Percentiles rank a stretch among this genome's conserved stretches.
phyloP scores from a whole-genome alignment of 306 rosid species.

The Castanea mollissima region DNA sequence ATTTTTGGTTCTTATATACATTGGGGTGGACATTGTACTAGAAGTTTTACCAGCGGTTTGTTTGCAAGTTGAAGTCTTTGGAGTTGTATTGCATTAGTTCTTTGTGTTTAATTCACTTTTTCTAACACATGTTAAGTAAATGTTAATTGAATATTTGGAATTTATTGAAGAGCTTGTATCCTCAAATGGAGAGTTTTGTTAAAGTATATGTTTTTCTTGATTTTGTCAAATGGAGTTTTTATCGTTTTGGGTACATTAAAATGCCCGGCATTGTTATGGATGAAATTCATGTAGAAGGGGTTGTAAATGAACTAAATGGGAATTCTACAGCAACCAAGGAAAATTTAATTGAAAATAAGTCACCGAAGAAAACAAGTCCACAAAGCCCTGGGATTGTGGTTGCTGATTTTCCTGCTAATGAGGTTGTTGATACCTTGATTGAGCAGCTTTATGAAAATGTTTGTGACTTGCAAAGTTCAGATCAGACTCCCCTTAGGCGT shows the following conservation, averaged over 20 bases:
- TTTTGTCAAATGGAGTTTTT: constrained; percentile 33
- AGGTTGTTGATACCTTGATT: constrained; percentile 65
- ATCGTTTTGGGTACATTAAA: constrained; percentile 23
- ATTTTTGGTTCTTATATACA: not conserved
- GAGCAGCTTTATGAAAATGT: constrained; percentile 96
- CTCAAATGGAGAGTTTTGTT: not conserved
- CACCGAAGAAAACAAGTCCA: constrained; percentile 41
- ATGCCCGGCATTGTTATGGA: constrained; percentile 64
- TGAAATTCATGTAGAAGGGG: constrained; percentile 43
- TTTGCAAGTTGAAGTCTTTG: not conserved
- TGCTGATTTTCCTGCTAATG: constrained; percentile 36
- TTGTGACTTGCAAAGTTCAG: constrained; percentile 97
- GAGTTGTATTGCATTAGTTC: not conserved
- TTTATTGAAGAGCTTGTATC: not conserved
- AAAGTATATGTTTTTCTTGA: not conserved
- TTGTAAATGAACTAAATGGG: constrained; percentile 29
- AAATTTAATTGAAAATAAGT: constrained; percentile 21
- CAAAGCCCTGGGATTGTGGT: constrained; percentile 29
- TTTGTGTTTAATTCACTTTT: constrained; percentile 5
- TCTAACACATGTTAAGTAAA: not conserved
- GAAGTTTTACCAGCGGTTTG: not conserved
- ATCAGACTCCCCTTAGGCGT: constrained; percentile 75
- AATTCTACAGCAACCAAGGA: constrained; percentile 37
- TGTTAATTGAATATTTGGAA: constrained; percentile 4
- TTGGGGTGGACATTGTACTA: not conserved